Percentiles rank a stretch among this genome's conserved stretches.
Evolutionary conservation across 2,329 filamentous ascomycete genomes (phyloP).

Genomic region (Fusarium sp.): DNA sequence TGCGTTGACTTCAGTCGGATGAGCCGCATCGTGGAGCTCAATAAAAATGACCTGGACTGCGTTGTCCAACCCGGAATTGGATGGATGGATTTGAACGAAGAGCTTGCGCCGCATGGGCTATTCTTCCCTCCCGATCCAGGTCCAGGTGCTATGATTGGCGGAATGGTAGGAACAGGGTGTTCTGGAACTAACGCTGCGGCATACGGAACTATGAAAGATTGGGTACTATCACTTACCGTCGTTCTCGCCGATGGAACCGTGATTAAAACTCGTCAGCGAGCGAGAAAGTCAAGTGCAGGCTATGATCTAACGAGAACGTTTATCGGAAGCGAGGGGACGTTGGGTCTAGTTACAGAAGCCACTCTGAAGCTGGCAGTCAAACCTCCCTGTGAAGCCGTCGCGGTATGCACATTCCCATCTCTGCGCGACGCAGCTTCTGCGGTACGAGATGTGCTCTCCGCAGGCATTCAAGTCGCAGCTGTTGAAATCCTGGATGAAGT

Average conservation of each 20-base stretch:
- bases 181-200: constrained; percentile 82
- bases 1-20: constrained; percentile 90
- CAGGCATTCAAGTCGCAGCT: constrained; percentile 77
- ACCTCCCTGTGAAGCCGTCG: constrained; percentile 80
- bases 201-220: constrained; percentile 89
- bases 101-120: constrained; percentile 75
- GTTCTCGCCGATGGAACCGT: constrained; percentile 82
- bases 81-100: constrained; percentile 88
- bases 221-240: constrained; percentile 84
- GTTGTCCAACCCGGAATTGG: constrained; percentile 90
- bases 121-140: constrained; percentile 92
- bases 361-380: constrained; percentile 75
- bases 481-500: constrained; percentile 92
- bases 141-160: constrained; percentile 79
- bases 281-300: constrained; percentile 82
- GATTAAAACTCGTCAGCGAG: constrained; percentile 80
- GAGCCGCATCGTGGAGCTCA: constrained; percentile 82
- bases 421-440: constrained; percentile 81
- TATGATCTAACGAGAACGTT: constrained; percentile 86
- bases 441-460: constrained; percentile 77
- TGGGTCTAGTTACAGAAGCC: constrained; percentile 82
- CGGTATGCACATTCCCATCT: constrained; percentile 81
- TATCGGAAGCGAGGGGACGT: constrained; percentile 84
- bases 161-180: constrained; percentile 84
- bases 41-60: constrained; percentile 90